Percentiles rank a stretch among this genome's conserved stretches.
Evolutionary conservation across 2,329 filamentous ascomycete genomes (phyloP).

Genomic region (Nemania abortiva): DNA sequence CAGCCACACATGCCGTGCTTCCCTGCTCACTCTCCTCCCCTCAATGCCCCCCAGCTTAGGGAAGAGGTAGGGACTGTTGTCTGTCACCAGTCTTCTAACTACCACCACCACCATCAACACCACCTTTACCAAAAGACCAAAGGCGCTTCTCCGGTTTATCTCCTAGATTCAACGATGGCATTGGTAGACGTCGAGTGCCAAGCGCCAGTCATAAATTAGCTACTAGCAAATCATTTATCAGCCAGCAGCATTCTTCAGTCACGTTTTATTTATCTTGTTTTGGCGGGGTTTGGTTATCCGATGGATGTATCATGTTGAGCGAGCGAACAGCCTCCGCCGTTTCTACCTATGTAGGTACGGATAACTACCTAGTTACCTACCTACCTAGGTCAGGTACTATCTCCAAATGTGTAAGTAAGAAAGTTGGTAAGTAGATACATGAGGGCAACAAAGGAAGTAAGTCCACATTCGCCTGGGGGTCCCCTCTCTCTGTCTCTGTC

Average conservation of each 20-base stretch:
- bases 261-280: not conserved
- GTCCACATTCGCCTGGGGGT: not conserved
- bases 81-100: slow-evolving; percentile 9
- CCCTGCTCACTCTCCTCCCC: not conserved
- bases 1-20: slow-evolving; percentile 30
- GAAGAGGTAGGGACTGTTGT: not conserved
- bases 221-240: slow-evolving; percentile 13
- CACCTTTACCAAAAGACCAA: slow-evolving; percentile 9
- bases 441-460: not conserved
- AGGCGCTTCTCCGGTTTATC: slow-evolving; percentile 43
- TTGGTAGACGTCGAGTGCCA: slow-evolving; percentile 34
- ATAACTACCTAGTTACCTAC: not conserved
- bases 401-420: not conserved
- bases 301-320: slow-evolving; percentile 15
- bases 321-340: not conserved
- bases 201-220: slow-evolving; percentile 38
- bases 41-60: not conserved
- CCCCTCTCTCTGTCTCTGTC: too few species aligned
- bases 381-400: not conserved
- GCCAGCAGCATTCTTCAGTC: slow-evolving; percentile 4
- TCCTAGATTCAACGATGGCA: slow-evolving; percentile 29
- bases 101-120: slow-evolving; percentile 30
- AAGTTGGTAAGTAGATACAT: not conserved
- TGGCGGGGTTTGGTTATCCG: not conserved
- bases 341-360: not conserved